Evolutionary conservation across 2,329 filamentous ascomycete species (phyloP), one percentile per base, ranked within the genome.

Genomic region (Verticillium alfalfae): DNA sequence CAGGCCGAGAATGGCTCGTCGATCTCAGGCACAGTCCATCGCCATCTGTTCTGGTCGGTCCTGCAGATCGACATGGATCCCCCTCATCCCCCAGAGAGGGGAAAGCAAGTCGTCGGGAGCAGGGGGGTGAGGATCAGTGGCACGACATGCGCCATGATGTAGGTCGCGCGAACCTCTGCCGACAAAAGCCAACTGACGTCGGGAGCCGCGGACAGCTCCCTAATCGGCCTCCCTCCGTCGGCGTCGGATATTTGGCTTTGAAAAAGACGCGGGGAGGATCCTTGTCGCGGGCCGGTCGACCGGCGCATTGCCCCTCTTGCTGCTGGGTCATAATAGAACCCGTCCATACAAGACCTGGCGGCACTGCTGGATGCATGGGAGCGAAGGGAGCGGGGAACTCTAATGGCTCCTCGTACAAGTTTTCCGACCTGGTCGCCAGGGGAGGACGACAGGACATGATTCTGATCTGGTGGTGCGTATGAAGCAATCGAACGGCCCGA

Each of bases 21-120:
- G 58, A 34, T 59, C 36, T 52, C 45, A 52, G 78, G 77, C 86
- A 86, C 75, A 85, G 86, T 61, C 76, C 76, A 61, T 82, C 72
- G 15, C 73, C 81, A 18, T 75, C 70, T 56, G 75, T 72, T 52
- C 45, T 52, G 45, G 45, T 26, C 45, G 16, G n/a, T 52, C 45
- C 45, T 52, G 45, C 45, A 52, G 45, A 52, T 52, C 45, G 45
- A 52, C 45, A 52, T 52, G 45, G 45, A 52, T 52, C 31, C 45
- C 45, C 45, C 45, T 52, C 45, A 52, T 26, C 45, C 45, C 45
- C n/a, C 8, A 10, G 13, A 12, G 13, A 18, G 36, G 36, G 36
- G 36, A 13, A 10, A 9, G 3, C 36, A 10, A 37, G 36, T 13
- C 36, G 36, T 8, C 13, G 36, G 13, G 36, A 7, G 36, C 9